These are phyloP conservation scores for Myxozyma neglecta DNA, from an alignment of 805 yeast genomes.

Conservation along the genomic window DNA sequence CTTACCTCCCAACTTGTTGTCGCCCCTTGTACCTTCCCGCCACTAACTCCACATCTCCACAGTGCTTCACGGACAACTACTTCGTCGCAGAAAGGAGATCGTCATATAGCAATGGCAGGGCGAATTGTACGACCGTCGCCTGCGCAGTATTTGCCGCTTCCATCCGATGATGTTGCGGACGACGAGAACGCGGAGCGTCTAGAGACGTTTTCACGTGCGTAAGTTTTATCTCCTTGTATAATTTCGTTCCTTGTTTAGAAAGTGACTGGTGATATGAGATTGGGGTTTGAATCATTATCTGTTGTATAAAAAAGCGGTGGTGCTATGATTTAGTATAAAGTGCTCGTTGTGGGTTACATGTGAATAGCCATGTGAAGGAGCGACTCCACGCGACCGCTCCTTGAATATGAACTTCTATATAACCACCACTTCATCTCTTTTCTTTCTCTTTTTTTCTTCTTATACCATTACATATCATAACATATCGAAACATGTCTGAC, in stretches of 20 bases:
- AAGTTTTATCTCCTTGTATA: background rate
- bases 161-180: conserved; percentile 20
- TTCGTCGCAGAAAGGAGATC: background rate
- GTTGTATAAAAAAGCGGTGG: no score
- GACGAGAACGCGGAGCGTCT: conserved; percentile 17
- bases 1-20: no score
- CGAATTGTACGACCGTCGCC: conserved; percentile 27
- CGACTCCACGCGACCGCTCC: no score
- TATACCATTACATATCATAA: background rate
- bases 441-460: no score
- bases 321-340: no score
- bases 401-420: no score
- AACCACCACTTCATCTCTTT: background rate
- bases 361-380: no score
- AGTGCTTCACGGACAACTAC: background rate
- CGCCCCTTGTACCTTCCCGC: no score
- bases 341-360: no score
- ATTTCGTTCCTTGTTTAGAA: background rate
- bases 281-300: no score
- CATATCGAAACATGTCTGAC: background rate
- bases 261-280: no score
- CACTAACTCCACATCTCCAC: background rate
- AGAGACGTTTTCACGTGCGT: conserved; percentile 20
- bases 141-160: conserved; percentile 22
- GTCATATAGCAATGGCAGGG: conserved; percentile 13